Conservation (phyloP, 2,329 filamentous ascomycete species). For the Aspergillus sp. region DNA sequence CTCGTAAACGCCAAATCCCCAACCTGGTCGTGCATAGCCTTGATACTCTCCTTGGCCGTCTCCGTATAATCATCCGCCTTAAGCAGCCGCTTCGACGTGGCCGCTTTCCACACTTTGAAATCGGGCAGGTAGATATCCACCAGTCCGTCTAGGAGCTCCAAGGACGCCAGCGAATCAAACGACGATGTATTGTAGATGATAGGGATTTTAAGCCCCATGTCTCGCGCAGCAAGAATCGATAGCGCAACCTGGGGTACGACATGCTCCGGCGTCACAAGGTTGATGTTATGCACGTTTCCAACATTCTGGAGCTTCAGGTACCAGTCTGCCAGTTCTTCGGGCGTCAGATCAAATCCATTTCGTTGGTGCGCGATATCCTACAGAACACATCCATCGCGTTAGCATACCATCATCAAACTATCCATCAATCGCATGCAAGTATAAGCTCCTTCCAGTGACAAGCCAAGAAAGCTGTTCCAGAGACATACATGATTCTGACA, state of each 20-base stretch:
- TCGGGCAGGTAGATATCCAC: constrained; percentile 87
- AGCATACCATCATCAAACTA: background rate
- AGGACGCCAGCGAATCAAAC: constrained; percentile 72
- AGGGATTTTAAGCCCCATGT: constrained; percentile 68
- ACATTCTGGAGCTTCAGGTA: constrained; percentile 78
- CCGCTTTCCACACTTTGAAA: constrained; percentile 76
- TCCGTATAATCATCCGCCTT: constrained; percentile 76
- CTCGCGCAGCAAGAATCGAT: constrained; percentile 70
- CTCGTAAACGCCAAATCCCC: constrained; percentile 79
- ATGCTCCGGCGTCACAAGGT: constrained; percentile 82
- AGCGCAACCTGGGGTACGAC: constrained; percentile 80
- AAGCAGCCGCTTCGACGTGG: constrained; percentile 67
- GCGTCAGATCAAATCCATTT: constrained; percentile 77
- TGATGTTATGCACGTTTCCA: constrained; percentile 85
- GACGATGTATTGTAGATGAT: constrained; percentile 84
- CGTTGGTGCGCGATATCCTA: constrained; percentile 74
- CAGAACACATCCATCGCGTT: no score
- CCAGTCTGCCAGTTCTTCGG: constrained; percentile 78
- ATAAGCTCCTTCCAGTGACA: background rate
- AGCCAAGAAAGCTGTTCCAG: background rate
- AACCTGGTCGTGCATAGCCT: constrained; percentile 77
- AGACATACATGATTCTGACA: constrained; percentile 68
- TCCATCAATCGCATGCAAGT: background rate
- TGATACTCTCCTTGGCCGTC: constrained; percentile 73
- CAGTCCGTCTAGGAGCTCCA: constrained; percentile 72